Evolutionary conservation across 108 stramenopile genomes (phyloP).

Genomic region (Hondaea fermentalgiana): DNA sequence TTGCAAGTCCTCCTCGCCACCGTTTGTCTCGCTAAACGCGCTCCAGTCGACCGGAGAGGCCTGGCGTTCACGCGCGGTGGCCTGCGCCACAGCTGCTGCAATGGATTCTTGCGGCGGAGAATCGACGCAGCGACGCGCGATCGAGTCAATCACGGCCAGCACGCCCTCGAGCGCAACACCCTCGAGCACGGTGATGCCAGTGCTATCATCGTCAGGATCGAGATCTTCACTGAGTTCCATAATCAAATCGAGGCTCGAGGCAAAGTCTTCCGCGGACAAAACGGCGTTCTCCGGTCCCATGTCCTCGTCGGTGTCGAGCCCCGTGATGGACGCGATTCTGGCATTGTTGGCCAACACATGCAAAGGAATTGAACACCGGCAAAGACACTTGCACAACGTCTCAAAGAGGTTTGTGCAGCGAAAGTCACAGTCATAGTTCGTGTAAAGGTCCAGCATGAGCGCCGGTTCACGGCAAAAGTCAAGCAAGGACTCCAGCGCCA

Average conservation of each 20-base stretch:
- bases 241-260: not conserved
- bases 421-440: constrained; percentile 95
- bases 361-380: constrained; percentile 48
- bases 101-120: not conserved
- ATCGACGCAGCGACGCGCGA: constrained; percentile 42
- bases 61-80: constrained; percentile 18
- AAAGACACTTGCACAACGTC: constrained; percentile 58
- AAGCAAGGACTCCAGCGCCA: constrained; percentile 80
- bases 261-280: not conserved
- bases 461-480: constrained; percentile 86
- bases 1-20: constrained; percentile 20
- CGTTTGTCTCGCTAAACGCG: constrained; percentile 25
- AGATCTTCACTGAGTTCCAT: not conserved
- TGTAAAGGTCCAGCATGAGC: constrained; percentile 82
- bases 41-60: constrained; percentile 7
- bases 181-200: constrained; percentile 63
- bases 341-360: not conserved
- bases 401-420: constrained; percentile 89
- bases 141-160: constrained; percentile 73
- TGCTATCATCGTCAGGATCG: constrained; percentile 22
- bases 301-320: not conserved
- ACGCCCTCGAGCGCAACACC: constrained; percentile 72
- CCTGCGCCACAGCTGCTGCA: not conserved
- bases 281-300: not conserved
- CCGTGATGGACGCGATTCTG: constrained; percentile 7